Percentiles rank a stretch among this genome's conserved stretches.
phyloP scores from a whole-genome alignment of 306 rosid species.

The Spatholobus suberectus region DNA sequence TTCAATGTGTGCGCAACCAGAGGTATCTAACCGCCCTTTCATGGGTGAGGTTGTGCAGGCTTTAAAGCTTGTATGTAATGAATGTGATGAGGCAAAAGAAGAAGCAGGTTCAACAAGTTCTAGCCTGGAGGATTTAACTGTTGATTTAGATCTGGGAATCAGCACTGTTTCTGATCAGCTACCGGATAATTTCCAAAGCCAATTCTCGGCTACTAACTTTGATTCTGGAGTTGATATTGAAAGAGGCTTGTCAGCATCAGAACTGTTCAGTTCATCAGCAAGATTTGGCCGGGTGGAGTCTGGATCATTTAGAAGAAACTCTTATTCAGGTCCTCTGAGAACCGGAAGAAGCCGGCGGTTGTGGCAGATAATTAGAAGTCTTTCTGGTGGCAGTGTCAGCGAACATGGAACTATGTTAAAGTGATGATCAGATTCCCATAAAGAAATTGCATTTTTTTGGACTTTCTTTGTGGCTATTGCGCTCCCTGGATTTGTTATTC shows the following conservation, averaged over 20 bases:
- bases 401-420: conserved; percentile 64
- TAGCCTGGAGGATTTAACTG: conserved; percentile 57
- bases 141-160: conserved; percentile 42
- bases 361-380: conserved; percentile 71
- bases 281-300: conserved; percentile 50
- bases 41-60: conserved; percentile 99
- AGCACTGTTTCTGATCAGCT: conserved; percentile 51
- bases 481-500: conserved; percentile 11
- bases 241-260: conserved; percentile 62
- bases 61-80: conserved; percentile 76
- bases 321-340: conserved; percentile 72
- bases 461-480: neutral
- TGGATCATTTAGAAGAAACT: conserved; percentile 66
- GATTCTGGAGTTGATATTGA: conserved; percentile 53
- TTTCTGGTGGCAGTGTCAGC: conserved; percentile 75
- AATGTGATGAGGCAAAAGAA: conserved; percentile 61
- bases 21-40: conserved; percentile 87
- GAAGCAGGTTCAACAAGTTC: conserved; percentile 55
- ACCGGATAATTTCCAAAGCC: conserved; percentile 53
- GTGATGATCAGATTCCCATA: conserved; percentile 54
- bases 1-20: conserved; percentile 91
- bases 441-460: conserved; percentile 18
- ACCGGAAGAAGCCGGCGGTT: conserved; percentile 57
- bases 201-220: conserved; percentile 50
- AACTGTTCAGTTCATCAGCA: conserved; percentile 53